Evolutionary conservation across 257 asterid genomes (phyloP).

Genomic region (Eucommia ulmoides): DNA sequence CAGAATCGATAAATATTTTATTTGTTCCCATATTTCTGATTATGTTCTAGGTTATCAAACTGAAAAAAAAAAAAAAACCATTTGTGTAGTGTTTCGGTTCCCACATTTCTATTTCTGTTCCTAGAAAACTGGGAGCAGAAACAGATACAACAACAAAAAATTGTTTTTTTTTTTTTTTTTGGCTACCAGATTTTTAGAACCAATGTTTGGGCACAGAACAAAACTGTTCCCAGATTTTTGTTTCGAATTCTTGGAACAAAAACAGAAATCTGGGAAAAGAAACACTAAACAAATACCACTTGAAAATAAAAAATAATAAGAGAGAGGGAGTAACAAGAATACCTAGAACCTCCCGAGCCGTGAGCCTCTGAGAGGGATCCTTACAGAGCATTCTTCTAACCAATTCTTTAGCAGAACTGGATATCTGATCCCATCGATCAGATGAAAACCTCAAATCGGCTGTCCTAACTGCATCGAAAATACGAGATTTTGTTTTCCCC

Average conservation of each 20-base stretch:
- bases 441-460: constrained; percentile 56
- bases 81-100: too few relatives aligned
- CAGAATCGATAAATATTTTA: too few relatives aligned
- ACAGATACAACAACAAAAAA: too few relatives aligned
- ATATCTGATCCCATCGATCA: constrained; percentile 42
- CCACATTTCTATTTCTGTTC: too few relatives aligned
- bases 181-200: background rate
- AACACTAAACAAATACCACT: background rate
- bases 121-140: too few relatives aligned
- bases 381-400: constrained; percentile 57
- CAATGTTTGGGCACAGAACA: too few relatives aligned
- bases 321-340: constrained; percentile 4
- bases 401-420: constrained; percentile 56
- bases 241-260: background rate
- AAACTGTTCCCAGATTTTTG: too few relatives aligned
- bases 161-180: too few relatives aligned
- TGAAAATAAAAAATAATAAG: background rate
- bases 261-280: background rate
- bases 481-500: constrained; percentile 64
- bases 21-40: too few relatives aligned
- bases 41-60: too few relatives aligned
- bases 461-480: constrained; percentile 66
- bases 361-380: constrained; percentile 51
- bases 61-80: too few relatives aligned
- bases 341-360: constrained; percentile 68